Percentiles rank a stretch among this genome's conserved stretches.
These are phyloP conservation scores for Trichosporon coremiiforme DNA, from an alignment of 1,284 basidiomycete genomes.

Conservation along the genomic window DNA sequence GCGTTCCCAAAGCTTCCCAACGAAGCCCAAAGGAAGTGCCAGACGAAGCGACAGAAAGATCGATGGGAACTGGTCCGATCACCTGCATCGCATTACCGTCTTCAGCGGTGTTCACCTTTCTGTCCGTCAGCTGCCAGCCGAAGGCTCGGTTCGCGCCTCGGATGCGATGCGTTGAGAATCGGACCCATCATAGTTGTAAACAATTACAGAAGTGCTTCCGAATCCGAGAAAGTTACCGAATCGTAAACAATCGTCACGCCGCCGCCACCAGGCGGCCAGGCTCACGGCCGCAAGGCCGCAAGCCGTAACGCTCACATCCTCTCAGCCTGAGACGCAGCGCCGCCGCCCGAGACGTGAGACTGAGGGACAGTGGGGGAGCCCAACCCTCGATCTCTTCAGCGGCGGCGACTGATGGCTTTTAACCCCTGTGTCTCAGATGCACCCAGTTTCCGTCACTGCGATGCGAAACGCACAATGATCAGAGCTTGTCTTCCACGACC, in stretches of 20 bases:
- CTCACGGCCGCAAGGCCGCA: not conserved
- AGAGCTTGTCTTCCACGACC: not conserved
- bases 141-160: not conserved
- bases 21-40: not conserved
- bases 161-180: not conserved
- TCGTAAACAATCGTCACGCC: constrained; percentile 13
- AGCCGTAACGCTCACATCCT: not conserved
- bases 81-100: not conserved
- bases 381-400: not conserved
- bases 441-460: constrained; percentile 5
- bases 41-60: not conserved
- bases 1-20: not conserved
- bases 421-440: constrained; percentile 4
- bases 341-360: not conserved
- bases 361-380: not conserved
- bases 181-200: not conserved
- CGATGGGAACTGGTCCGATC: constrained; percentile 1
- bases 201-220: not conserved
- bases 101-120: not conserved
- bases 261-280: no score
- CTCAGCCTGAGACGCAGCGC: no score
- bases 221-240: constrained; percentile 13
- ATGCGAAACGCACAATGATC: constrained; percentile 3
- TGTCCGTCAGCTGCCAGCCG: not conserved
- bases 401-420: not conserved